A percentile compares a stretch with the other conserved stretches of the same genome.
Conservation (phyloP, 495 filamentous ascomycete species). For the Cetradonia linearis region DNA sequence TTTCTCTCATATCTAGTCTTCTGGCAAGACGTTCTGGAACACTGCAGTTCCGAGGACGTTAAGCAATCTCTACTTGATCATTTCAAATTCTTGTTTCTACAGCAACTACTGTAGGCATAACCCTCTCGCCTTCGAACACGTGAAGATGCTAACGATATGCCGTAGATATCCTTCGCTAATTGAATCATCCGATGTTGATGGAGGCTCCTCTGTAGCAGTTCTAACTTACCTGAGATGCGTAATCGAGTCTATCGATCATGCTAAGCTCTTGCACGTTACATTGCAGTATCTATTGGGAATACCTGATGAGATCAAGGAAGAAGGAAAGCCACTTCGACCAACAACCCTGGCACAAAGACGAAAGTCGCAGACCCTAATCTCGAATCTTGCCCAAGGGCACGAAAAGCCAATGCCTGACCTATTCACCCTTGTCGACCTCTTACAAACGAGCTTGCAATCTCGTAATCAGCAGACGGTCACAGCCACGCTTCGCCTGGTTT, state of each 20-base stretch:
- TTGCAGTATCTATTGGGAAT: constrained; percentile 85
- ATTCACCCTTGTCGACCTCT: constrained; percentile 89
- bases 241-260: constrained; percentile 79
- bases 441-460: constrained; percentile 74
- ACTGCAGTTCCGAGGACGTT: constrained; percentile 84
- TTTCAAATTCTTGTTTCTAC: constrained; percentile 92
- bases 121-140: no score
- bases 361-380: constrained; percentile 80
- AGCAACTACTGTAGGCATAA: constrained; percentile 70
- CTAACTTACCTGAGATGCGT: constrained; percentile 87
- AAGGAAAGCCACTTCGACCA: constrained; percentile 40
- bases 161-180: constrained; percentile 87
- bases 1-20: constrained; percentile 92
- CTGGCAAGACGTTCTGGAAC: constrained; percentile 96
- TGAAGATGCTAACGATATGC: not conserved
- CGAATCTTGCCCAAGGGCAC: constrained; percentile 57
- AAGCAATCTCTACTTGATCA: constrained; percentile 89
- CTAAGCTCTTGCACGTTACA: constrained; percentile 84
- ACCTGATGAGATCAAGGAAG: constrained; percentile 38
- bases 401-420: constrained; percentile 69
- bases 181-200: constrained; percentile 92
- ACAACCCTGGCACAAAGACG: constrained; percentile 57
- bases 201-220: constrained; percentile 91
- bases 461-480: constrained; percentile 77
- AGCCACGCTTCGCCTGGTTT: constrained; percentile 75